Conservation (phyloP, 495 filamentous ascomycete genomes). For the Penicillium salamii region DNA sequence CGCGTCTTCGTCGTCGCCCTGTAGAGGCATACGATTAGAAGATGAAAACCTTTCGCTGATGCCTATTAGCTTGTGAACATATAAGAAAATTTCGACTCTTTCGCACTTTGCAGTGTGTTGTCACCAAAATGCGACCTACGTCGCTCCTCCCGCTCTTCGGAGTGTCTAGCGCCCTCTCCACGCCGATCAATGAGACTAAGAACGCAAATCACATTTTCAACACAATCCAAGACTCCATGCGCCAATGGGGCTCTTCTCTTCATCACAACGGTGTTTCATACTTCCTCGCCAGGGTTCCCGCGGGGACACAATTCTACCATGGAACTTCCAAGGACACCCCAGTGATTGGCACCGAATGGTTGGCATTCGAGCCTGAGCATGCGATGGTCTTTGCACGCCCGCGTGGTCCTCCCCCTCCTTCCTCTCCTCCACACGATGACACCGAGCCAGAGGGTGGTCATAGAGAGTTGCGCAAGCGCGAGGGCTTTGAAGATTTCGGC, state of each 20-base stretch:
- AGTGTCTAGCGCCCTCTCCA: slow-evolving; percentile 6
- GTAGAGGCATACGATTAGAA: neutral
- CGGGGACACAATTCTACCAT: slow-evolving; percentile 61
- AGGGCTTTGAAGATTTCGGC: neutral
- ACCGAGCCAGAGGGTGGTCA: neutral
- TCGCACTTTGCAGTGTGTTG: no score
- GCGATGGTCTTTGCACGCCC: slow-evolving; percentile 51
- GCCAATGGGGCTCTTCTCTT: slow-evolving; percentile 66
- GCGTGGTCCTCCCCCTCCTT: slow-evolving; percentile 12
- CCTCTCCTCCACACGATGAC: neutral
- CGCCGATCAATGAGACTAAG: neutral
- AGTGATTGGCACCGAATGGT: slow-evolving; percentile 58
- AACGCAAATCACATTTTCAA: slow-evolving; percentile 67
- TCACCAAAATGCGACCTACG: slow-evolving; percentile 10
- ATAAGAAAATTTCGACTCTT: neutral
- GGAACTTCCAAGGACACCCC: slow-evolving; percentile 40
- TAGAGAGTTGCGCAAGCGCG: slow-evolving; percentile 19
- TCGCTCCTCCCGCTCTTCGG: slow-evolving; percentile 8
- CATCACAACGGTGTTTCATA: slow-evolving; percentile 70
- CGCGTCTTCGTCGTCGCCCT: slow-evolving; percentile 3
- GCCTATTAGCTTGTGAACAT: neutral
- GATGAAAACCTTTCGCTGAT: neutral
- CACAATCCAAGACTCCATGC: slow-evolving; percentile 61
- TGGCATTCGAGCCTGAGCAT: slow-evolving; percentile 70
- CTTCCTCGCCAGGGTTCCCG: slow-evolving; percentile 56